Conservation (phyloP, 306 rosid genomes). For the Lathyrus sativus region DNA sequence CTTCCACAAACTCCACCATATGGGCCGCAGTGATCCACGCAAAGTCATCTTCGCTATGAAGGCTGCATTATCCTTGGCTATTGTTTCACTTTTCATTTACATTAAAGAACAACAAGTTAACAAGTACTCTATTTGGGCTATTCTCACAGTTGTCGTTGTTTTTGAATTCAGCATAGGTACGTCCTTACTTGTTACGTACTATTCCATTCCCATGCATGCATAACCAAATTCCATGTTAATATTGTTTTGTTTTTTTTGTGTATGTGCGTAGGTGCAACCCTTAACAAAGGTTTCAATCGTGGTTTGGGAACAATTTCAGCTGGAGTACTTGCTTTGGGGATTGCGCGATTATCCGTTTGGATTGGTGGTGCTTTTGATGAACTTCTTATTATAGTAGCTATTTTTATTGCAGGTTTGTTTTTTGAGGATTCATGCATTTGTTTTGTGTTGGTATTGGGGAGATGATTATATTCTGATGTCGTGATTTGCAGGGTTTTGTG, state of each 20-base stretch:
- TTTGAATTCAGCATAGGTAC: conserved; percentile 78
- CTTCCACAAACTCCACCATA: conserved; percentile 42
- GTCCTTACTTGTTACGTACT: background rate
- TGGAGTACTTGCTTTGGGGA: conserved; percentile 64
- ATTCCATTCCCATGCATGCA: too few relatives aligned
- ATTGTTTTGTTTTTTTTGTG: background rate
- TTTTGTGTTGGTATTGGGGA: background rate
- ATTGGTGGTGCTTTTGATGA: conserved; percentile 55
- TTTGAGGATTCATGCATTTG: background rate
- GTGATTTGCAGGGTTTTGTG: conserved; percentile 51
- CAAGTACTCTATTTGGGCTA: conserved; percentile 72
- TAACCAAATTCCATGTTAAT: background rate
- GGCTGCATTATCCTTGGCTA: conserved; percentile 58
- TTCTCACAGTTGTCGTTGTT: conserved; percentile 73
- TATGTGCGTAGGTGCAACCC: conserved; percentile 59
- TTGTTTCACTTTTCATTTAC: conserved; percentile 58
- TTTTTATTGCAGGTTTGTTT: conserved; percentile 67
- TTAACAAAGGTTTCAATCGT: conserved; percentile 75
- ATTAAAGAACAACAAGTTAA: conserved; percentile 46
- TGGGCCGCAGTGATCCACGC: conserved; percentile 72
- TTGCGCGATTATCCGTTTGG: conserved; percentile 47
- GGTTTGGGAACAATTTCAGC: conserved; percentile 79
- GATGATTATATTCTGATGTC: conserved; percentile 1
- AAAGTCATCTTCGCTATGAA: conserved; percentile 59
- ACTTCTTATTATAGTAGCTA: conserved; percentile 48